Evolutionary conservation across 192 early-diverging fungal species (phyloP).

Genomic region (Backusella macrospora): DNA sequence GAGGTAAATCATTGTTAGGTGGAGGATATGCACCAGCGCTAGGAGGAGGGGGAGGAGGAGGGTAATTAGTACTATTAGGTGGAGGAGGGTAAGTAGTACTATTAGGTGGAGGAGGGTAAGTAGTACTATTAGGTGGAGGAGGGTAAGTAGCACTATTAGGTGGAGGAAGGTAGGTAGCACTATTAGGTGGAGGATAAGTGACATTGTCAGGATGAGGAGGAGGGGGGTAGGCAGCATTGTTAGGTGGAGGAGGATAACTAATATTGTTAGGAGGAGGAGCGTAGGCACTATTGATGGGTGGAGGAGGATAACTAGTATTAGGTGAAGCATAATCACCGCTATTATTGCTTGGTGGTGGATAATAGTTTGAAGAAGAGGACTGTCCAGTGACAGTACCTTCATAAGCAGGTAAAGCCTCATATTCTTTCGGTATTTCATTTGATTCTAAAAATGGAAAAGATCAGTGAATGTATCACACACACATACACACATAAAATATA

Average conservation of each 20-base stretch:
- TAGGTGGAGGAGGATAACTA: not conserved
- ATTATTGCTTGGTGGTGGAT: not conserved
- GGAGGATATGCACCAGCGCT: not conserved
- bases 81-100: not conserved
- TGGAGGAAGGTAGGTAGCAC: not conserved
- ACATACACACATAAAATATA: no score
- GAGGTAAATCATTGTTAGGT: not conserved
- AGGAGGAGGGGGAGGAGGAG: not conserved
- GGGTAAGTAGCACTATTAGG: not conserved
- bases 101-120: not conserved
- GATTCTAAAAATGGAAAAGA: constrained; percentile 20
- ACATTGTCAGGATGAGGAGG: not conserved
- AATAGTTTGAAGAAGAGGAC: not conserved
- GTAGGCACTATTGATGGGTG: not conserved
- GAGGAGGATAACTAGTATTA: not conserved
- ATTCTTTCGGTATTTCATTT: constrained; percentile 35
- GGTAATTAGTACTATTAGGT: not conserved
- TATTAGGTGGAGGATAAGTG: not conserved
- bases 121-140: not conserved
- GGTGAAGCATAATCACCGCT: not conserved
- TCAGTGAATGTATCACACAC: not conserved
- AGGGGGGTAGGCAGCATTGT: not conserved
- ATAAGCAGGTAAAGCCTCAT: constrained; percentile 42
- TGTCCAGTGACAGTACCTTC: not conserved
- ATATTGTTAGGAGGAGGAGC: not conserved